Base-by-base conservation (phyloP, 768 basidiomycete species). In the Leccinum olivaceopallidum region DNA sequence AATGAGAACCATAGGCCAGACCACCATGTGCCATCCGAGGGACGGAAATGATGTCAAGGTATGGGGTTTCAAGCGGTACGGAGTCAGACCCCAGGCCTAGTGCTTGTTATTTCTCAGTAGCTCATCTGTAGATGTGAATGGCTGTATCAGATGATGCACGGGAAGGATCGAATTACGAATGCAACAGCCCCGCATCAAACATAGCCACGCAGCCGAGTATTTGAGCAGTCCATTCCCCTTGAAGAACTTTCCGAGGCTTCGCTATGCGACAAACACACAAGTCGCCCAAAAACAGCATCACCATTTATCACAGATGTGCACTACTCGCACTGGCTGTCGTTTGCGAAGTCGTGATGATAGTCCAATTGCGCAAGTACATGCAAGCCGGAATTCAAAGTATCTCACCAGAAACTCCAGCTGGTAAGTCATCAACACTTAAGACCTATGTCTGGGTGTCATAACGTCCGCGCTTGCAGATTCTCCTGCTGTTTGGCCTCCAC, bases 51-150 rank as follows among this genome's bases (percentile, higher is more conserved):
- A 42, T 2, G 6, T 58, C 2, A 52, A 44, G 30, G 1, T 52
- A 16, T 58, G 49, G 50, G 56, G 53, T 30, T 34, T 53, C 7
- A 53, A 53, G 51, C 30, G 51, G 9, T 53, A 53, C n/a, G 51
- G 51, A 30, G 30, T 20, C n/a, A 7, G 30, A 32, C n/a, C n/a
- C 18, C 51, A 53, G 18, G 30, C 8, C 9, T 53, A 53, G 51
- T 3, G 13, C 12, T 24, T 24, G 30, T 20, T 52, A 7, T 12
- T 34, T 52, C 16, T 26, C 14, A 26, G 26, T 50, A 50, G 9
- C 26, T 14, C 4, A 9, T 18, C 18, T 5, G 26, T 51, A 28
- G 16, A 28, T 16, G 16, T 51, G 16, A 51, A 28, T 26, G 26
- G 50, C 20, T 30, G 26, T 51, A 18, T n/a, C 42, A 44, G 8